Conservation (phyloP, 2,329 filamentous ascomycete genomes). For the Phialophora macrospora region DNA sequence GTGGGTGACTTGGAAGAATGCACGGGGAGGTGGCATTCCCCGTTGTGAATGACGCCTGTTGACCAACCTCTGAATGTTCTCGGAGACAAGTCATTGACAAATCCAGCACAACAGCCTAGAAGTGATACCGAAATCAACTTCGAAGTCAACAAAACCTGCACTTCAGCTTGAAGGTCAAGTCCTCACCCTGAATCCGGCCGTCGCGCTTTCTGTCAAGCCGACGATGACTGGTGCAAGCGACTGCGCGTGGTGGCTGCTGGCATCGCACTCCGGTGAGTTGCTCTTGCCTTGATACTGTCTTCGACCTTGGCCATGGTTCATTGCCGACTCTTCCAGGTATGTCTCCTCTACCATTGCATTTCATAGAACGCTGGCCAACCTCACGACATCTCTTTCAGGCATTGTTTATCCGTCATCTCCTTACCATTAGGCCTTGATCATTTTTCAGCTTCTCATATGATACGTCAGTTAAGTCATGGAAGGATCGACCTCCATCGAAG, state of each 20-base stretch:
- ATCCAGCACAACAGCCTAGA: background rate
- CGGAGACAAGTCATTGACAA: background rate
- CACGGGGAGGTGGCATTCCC: background rate
- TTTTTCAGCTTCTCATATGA: background rate
- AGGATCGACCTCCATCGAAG: background rate
- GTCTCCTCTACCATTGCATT: background rate
- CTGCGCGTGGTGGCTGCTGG: background rate
- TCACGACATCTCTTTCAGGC: background rate
- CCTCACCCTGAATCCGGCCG: background rate
- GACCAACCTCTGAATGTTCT: background rate
- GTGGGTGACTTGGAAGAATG: background rate
- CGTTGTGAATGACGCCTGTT: background rate
- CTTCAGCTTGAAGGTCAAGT: no score
- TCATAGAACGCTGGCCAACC: background rate
- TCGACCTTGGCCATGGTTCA: background rate
- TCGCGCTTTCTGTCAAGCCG: background rate
- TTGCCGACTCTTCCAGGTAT: background rate
- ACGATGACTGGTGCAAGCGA: background rate
- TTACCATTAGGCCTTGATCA: background rate
- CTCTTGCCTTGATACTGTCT: background rate
- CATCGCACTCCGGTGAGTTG: background rate
- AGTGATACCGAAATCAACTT: background rate
- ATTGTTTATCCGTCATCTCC: background rate
- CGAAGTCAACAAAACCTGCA: no score
- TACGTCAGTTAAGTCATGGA: background rate